Conservation (phyloP, 192 early-diverging fungal genomes). For the Thamnidium elegans region DNA sequence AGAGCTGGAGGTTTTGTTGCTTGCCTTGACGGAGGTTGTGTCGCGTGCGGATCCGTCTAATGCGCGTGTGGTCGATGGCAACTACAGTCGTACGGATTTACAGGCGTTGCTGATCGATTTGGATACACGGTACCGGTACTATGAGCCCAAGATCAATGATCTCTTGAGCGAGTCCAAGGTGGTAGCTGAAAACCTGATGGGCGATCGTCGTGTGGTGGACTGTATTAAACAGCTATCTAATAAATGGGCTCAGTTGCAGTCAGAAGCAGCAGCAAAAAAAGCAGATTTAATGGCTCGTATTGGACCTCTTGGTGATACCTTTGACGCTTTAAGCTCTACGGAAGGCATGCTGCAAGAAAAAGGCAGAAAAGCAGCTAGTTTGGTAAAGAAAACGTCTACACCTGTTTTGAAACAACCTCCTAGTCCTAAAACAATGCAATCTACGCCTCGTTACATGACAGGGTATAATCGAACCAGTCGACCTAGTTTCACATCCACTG, state of each 20-base stretch:
- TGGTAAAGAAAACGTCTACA: background rate
- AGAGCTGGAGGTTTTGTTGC: constrained; percentile 40
- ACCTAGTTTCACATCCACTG: background rate
- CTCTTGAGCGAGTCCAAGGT: constrained; percentile 32
- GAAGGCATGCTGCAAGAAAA: constrained; percentile 11
- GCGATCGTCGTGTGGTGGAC: constrained; percentile 45
- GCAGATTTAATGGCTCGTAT: constrained; percentile 33
- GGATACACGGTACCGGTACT: constrained; percentile 41
- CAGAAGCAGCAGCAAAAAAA: constrained; percentile 41
- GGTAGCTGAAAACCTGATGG: constrained; percentile 24
- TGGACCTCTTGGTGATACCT: constrained; percentile 24
- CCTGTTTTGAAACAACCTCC: constrained; percentile 6
- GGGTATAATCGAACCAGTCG: background rate
- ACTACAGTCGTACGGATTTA: constrained; percentile 31
- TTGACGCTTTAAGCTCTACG: background rate
- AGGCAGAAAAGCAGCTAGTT: constrained; percentile 7
- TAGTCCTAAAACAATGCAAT: constrained; percentile 11
- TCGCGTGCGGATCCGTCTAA: constrained; percentile 24
- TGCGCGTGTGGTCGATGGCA: constrained; percentile 10
- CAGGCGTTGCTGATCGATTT: constrained; percentile 41
- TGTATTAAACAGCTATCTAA: constrained; percentile 40
- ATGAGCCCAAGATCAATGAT: constrained; percentile 41
- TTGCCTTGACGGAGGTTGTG: constrained; percentile 37
- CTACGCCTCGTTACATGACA: constrained; percentile 14
- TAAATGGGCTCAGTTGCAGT: constrained; percentile 48